Percentiles rank a stretch among this genome's conserved stretches.
phyloP scores from a whole-genome alignment of 148 eudicot genomes.

The Chenopodium suecicum region DNA sequence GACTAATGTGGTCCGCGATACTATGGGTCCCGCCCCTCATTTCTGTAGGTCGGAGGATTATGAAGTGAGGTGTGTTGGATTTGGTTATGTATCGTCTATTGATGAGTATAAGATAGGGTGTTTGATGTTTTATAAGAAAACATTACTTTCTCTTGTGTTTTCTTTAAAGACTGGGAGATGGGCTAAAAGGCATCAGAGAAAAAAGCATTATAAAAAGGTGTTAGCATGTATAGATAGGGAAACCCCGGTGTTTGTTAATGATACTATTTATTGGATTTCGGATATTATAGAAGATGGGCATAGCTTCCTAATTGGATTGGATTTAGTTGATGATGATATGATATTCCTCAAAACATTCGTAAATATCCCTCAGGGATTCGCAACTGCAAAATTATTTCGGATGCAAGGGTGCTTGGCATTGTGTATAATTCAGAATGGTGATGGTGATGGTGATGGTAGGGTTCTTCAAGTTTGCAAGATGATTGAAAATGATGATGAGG shows the following conservation, averaged over 20 bases:
- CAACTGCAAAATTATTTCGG: no score
- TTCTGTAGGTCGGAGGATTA: no score
- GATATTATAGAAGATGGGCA: no score
- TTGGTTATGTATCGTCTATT: conserved; percentile 1
- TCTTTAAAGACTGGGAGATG: not conserved
- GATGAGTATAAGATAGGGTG: conserved; percentile 14
- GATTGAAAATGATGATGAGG: no score
- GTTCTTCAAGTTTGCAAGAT: no score
- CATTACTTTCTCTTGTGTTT: not conserved
- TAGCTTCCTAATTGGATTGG: not conserved
- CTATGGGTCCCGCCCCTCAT: not conserved
- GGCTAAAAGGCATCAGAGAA: not conserved
- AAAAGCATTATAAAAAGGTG: no score
- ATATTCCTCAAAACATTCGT: no score
- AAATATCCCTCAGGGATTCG: no score
- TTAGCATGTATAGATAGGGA: no score
- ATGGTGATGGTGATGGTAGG: no score
- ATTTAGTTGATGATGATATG: not conserved
- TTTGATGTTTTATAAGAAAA: not conserved
- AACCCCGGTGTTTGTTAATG: not conserved
- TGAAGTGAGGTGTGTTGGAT: not conserved
- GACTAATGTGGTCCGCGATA: not conserved
- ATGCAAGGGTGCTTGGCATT: no score
- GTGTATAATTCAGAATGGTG: no score
- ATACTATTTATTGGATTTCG: conserved; percentile 14